phyloP scores from a whole-genome alignment of 345 rosid genomes.

The Camelina neglecta region DNA sequence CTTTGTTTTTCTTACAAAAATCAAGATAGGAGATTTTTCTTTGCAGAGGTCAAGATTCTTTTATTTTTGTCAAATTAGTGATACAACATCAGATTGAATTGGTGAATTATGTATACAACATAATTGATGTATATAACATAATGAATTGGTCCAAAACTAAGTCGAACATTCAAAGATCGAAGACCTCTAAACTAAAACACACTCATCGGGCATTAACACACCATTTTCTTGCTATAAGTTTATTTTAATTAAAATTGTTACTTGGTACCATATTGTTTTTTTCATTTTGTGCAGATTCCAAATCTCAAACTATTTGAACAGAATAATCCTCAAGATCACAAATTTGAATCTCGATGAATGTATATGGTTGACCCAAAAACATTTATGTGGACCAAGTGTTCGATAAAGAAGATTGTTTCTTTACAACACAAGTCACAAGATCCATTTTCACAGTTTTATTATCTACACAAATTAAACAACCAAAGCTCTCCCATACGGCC shows the following conservation, averaged over 20 bases:
- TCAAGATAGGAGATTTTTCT: background rate
- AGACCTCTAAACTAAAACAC: background rate
- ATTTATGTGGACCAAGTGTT: too few species aligned
- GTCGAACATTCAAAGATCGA: background rate
- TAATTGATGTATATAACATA: background rate
- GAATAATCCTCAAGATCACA: too few species aligned
- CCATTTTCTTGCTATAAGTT: background rate
- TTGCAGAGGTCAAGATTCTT: constrained; percentile 8
- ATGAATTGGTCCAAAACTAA: background rate
- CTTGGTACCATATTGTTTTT: background rate
- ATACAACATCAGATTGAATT: background rate
- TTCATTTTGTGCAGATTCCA: background rate
- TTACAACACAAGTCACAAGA: background rate
- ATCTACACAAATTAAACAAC: constrained; percentile 5
- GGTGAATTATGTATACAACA: background rate
- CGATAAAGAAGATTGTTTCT: too few species aligned
- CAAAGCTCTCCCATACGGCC: background rate
- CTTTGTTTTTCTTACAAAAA: background rate
- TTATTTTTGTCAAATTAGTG: background rate
- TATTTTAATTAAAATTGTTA: background rate
- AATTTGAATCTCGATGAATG: too few species aligned
- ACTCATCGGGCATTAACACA: background rate
- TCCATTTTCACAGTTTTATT: background rate
- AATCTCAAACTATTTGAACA: too few species aligned
- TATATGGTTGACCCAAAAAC: too few species aligned